Evolutionary conservation across 805 yeast genomes (phyloP).

Genomic region (Maudiozyma saulgeensis): DNA sequence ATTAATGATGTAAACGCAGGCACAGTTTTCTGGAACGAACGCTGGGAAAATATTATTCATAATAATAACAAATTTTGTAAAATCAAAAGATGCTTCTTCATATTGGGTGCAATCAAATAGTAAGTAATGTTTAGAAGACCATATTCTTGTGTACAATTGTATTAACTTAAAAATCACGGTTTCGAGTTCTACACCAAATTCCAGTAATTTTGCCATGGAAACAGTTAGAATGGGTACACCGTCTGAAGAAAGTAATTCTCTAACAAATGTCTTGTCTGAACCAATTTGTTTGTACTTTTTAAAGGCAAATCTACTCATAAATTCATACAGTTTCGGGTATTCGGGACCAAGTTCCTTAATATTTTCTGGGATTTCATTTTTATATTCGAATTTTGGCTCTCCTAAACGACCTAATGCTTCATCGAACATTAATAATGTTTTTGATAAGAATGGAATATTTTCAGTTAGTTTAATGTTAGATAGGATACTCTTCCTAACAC

Average conservation of each 20-base stretch:
- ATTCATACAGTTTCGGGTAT: conserved; percentile 52
- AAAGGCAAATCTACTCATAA: conserved; percentile 58
- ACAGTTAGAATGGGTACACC: conserved; percentile 62
- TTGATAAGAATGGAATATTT: conserved; percentile 15
- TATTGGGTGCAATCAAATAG: conserved; percentile 65
- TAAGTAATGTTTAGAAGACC: conserved; percentile 57
- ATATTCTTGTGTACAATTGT: conserved; percentile 57
- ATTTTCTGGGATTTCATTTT: conserved; percentile 46
- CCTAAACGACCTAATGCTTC: conserved; percentile 41
- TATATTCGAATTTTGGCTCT: conserved; percentile 46
- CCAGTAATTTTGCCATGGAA: conserved; percentile 34
- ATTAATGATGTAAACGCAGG: conserved; percentile 41
- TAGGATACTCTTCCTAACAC: conserved; percentile 24
- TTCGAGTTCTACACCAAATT: conserved; percentile 35
- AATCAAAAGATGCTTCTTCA: conserved; percentile 21
- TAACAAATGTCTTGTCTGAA: conserved; percentile 36
- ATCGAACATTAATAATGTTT: conserved; percentile 38
- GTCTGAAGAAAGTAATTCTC: conserved; percentile 58
- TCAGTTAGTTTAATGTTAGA: conserved; percentile 9
- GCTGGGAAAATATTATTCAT: conserved; percentile 42
- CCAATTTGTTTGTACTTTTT: conserved; percentile 35
- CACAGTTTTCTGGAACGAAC: conserved; percentile 43
- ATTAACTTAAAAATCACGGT: conserved; percentile 49
- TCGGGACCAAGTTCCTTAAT: conserved; percentile 41
- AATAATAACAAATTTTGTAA: conserved; percentile 19